Evolutionary conservation across 2,329 filamentous ascomycete genomes (phyloP), one percentile per base, ranked within the genome.

Genomic region (Gliomastix tumulicola): DNA sequence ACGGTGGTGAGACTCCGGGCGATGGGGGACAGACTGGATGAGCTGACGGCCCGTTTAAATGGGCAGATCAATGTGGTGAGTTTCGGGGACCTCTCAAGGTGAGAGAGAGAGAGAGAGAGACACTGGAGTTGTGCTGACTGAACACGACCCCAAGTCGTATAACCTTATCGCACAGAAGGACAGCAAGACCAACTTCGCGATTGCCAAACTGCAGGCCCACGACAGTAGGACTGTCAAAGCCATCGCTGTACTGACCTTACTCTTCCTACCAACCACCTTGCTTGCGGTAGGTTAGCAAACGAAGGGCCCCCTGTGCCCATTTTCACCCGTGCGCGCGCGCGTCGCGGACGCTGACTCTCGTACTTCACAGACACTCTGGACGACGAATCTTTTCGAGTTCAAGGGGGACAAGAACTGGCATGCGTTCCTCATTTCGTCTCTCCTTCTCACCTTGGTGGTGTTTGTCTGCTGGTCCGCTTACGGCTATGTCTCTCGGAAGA

Each of bases 61-160:
- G 31, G 35, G 6, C 35, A 40, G 18, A 42, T 42, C 21, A 40
- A 42, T 21, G 37, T 40, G 35, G 41, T 42, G 22, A 8, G 32
- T 30, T 5, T 3, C 13, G 30, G 7, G 18, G 7, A 12, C 18
- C 30, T 16, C 32, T 8, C 17, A 19, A 19, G n/a, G n/a, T n/a
- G n/a, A n/a, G n/a, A n/a, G n/a, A n/a, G n/a, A n/a, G n/a, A n/a
- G n/a, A n/a, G n/a, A n/a, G n/a, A n/a, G n/a, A n/a, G n/a, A n/a
- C n/a, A n/a, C n/a, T n/a, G n/a, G n/a, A n/a, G n/a, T n/a, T n/a
- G n/a, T n/a, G n/a, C n/a, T 13, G 11, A 13, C 17, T 22, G 19
- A 19, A 19, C 18, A 19, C 30, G 18, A 19, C 12, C n/a, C 18
- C 3, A 32, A 40, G 38, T 34, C 34, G 3, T 36, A 27, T 30